Evolutionary conservation across 768 basidiomycete genomes (phyloP).

Genomic region (Rubroboletus satanas): DNA sequence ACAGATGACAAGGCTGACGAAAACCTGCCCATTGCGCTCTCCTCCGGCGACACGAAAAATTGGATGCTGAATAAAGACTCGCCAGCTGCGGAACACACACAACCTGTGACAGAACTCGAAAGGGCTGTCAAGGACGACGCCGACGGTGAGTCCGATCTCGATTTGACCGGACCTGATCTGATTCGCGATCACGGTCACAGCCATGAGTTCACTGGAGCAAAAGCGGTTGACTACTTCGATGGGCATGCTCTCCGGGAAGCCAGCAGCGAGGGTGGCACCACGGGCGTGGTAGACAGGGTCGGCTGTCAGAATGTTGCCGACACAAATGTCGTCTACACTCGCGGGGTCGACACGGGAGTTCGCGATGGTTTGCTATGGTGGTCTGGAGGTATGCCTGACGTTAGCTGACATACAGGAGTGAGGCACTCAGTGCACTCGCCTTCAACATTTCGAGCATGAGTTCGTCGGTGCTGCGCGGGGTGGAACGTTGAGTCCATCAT

Average conservation of each 20-base stretch:
- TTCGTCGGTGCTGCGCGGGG: slow-evolving; percentile 59
- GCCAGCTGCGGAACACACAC: too few relatives aligned
- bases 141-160: slow-evolving; percentile 73
- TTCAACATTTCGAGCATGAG: slow-evolving; percentile 79
- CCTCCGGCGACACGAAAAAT: too few relatives aligned
- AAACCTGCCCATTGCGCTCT: too few relatives aligned
- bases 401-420: not conserved
- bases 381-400: not conserved
- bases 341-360: slow-evolving; percentile 59
- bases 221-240: slow-evolving; percentile 74
- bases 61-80: too few relatives aligned
- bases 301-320: slow-evolving; percentile 71
- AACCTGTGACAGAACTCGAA: too few relatives aligned
- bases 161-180: slow-evolving; percentile 75
- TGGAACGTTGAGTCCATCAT: slow-evolving; percentile 8
- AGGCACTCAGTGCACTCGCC: slow-evolving; percentile 32
- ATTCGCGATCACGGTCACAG: slow-evolving; percentile 71
- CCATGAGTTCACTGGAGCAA: slow-evolving; percentile 83
- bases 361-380: slow-evolving; percentile 50
- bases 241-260: slow-evolving; percentile 71
- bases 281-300: slow-evolving; percentile 70
- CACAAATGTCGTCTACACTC: slow-evolving; percentile 71
- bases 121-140: slow-evolving; percentile 41
- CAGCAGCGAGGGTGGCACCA: slow-evolving; percentile 72
- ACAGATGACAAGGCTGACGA: too few relatives aligned